Base-by-base conservation (phyloP, 2,329 filamentous ascomycete species). In the Aspergillus fructus region DNA sequence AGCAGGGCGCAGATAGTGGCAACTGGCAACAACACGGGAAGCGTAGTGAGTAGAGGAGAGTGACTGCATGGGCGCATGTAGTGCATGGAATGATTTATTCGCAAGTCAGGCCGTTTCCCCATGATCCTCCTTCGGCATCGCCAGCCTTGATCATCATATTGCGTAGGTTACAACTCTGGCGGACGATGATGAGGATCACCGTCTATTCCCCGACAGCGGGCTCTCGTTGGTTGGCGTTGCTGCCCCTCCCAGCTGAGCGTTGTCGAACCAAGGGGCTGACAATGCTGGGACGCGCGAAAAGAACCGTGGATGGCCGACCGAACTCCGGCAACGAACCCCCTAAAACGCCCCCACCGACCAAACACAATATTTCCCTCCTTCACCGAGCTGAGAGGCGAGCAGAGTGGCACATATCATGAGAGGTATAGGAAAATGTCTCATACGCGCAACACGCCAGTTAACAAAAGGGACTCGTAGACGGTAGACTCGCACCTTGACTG, bases 181-280 rank as follows among this genome's bases (percentile, higher is more conserved):
- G 47, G 56, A 60, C 52, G 58, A 58, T 62, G 60, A 64, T 62
- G 60, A 64, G 58, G 62, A 65, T 64, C 62, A 65, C 56, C 63
- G 40, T 53, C 60, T 60, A 58, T 60, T 49, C 59, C 56, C 59
- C 55, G 56, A 58, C 19, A 43, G 37, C 47, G 42, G 56, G 34
- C 49, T 49, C 60, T 61, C 47, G 52, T 61, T 60, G 58, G 63
- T 52, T 40, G 56, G 42, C 49, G 59, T n/a, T 37, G 15, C 5
- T 51, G 39, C 47, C 15, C 27, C 19, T 58, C 55, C 30, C 47
- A 48, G 45, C 55, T 56, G 39, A 41, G 47, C 33, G 50, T 30
- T 48, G 56, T 59, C 56, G 62, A 62, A 62, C 62, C 60, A 64
- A 60, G 54, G 60, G 43, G 55, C 56, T 41, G 53, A 48, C 49